phyloP scores from a whole-genome alignment of 2,329 filamentous ascomycete genomes.

The Colletotrichum somersetense region DNA sequence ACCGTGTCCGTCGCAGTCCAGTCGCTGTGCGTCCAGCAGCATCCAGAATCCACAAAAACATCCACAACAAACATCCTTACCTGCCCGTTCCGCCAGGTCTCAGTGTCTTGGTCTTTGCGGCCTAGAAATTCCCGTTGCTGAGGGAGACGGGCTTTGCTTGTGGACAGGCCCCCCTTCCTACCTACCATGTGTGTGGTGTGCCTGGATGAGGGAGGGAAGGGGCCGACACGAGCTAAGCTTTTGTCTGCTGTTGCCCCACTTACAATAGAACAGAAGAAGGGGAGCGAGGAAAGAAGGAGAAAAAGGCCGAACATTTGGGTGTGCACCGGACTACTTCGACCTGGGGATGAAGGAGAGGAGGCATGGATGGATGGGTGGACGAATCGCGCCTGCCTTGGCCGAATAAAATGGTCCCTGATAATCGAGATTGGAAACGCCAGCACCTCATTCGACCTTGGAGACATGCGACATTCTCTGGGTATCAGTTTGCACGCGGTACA shows the following conservation, averaged over 20 bases:
- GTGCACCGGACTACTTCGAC: neutral
- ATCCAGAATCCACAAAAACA: conserved; percentile 16
- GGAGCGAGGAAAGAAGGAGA: neutral
- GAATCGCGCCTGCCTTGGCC: no score
- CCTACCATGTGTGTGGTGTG: conserved; percentile 12
- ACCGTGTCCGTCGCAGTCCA: conserved; percentile 9
- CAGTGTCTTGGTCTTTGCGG: neutral
- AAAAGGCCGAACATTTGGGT: neutral
- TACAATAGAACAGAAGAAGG: conserved; percentile 18
- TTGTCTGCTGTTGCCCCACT: conserved; percentile 23
- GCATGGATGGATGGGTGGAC: neutral
- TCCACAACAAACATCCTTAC: conserved; percentile 4
- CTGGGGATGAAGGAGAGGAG: neutral
- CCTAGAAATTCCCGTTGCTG: neutral
- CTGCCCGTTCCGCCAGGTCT: conserved; percentile 3
- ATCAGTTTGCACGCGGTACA: neutral
- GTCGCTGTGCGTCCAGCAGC: conserved; percentile 10
- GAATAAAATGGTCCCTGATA: neutral
- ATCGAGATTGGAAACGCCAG: conserved; percentile 18
- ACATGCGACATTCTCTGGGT: neutral
- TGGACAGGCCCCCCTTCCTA: conserved; percentile 2
- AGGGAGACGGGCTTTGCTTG: conserved; percentile 2
- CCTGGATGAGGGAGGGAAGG: conserved; percentile 4
- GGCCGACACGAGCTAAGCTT: conserved; percentile 33
- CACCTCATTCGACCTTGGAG: neutral